These are phyloP conservation scores for Suillus fuscotomentosus DNA, from an alignment of 768 basidiomycete genomes.

Conservation along the genomic window DNA sequence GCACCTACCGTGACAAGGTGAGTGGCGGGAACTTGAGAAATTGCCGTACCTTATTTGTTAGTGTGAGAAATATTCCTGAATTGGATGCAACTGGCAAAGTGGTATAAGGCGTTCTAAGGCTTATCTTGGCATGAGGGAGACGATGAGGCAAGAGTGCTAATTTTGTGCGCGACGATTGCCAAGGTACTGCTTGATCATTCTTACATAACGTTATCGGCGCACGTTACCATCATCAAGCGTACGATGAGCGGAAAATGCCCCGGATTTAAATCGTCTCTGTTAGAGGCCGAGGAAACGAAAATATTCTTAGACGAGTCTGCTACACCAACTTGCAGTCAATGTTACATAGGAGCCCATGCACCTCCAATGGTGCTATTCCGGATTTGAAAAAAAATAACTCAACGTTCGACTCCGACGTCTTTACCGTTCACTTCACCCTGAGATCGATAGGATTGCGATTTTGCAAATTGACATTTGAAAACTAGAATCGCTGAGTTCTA, in stretches of 20 bases:
- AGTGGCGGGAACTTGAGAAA: not conserved
- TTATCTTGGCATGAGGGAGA: not conserved
- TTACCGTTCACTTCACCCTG: not conserved
- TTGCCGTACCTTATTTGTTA: not conserved
- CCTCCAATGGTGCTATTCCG: not conserved
- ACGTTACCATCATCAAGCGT: not conserved
- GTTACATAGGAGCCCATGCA: not conserved
- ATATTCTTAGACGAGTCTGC: not conserved
- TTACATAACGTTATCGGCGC: not conserved
- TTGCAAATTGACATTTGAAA: conserved; percentile 2
- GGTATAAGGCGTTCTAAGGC: not conserved
- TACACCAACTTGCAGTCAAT: not conserved
- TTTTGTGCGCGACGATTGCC: not conserved
- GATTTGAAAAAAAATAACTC: not conserved
- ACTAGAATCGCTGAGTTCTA: not conserved
- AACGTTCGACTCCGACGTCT: not conserved
- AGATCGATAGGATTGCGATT: not conserved
- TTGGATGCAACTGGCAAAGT: not conserved
- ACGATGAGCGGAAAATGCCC: not conserved
- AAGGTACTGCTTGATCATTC: not conserved
- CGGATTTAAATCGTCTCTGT: not conserved
- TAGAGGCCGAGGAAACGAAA: not conserved
- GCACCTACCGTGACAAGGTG: not conserved
- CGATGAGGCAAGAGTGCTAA: not conserved
- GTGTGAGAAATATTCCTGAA: not conserved